phyloP scores from a whole-genome alignment of 129 eudicot species.

The Artemisia argyi region DNA sequence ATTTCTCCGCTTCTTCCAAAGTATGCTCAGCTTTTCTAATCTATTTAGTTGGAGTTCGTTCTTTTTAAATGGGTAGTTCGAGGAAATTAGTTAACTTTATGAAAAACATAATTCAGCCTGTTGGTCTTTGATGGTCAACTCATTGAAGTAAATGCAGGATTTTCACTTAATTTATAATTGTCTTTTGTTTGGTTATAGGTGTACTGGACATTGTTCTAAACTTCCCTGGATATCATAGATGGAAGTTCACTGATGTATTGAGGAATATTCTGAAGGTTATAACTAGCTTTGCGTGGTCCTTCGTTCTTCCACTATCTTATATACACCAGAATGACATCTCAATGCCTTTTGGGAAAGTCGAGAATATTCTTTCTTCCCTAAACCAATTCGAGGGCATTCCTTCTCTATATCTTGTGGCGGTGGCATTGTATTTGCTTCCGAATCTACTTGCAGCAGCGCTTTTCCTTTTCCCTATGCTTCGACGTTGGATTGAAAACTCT shows the following conservation, averaged over 20 bases:
- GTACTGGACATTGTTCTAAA: constrained; percentile 77
- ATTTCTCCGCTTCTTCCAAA: constrained; percentile 84
- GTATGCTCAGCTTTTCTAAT: constrained; percentile 41
- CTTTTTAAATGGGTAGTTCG: constrained; percentile 12
- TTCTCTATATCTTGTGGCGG: constrained; percentile 73
- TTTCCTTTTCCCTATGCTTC: constrained; percentile 91
- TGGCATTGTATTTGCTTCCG: constrained; percentile 81
- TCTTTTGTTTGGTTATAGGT: constrained; percentile 50
- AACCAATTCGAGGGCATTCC: constrained; percentile 71
- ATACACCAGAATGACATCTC: constrained; percentile 43
- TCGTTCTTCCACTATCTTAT: constrained; percentile 79
- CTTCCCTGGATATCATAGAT: constrained; percentile 89
- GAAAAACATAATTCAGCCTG: constrained; percentile 9
- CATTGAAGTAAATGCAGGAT: constrained; percentile 8
- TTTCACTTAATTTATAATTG: constrained; percentile 6
- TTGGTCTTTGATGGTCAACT: constrained; percentile 6
- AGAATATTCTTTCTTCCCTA: constrained; percentile 50
- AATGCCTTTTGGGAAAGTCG: constrained; percentile 39
- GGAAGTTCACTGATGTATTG: constrained; percentile 72
- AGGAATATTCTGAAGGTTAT: constrained; percentile 75
- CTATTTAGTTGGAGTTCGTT: neutral
- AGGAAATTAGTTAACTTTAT: constrained; percentile 9
- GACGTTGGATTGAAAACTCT: constrained; percentile 97
- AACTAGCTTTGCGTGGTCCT: constrained; percentile 76
- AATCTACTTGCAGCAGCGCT: constrained; percentile 70